Percentiles rank a stretch among this genome's conserved stretches.
These are phyloP conservation scores for Colletotrichum lentis DNA, from an alignment of 2,329 filamentous ascomycete species.

Conservation along the genomic window DNA sequence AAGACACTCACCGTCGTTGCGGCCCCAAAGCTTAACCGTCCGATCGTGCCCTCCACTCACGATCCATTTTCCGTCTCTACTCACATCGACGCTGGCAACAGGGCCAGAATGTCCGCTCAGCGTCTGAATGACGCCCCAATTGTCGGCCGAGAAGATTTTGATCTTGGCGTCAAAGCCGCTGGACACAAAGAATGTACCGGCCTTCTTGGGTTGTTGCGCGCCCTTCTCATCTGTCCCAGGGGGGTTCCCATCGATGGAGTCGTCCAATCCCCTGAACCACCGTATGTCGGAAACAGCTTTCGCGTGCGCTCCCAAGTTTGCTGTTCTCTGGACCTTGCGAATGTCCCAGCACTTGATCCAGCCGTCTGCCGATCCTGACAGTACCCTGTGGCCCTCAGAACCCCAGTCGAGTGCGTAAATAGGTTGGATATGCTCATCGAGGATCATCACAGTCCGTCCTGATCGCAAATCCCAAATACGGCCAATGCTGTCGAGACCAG, in stretches of 20 bases:
- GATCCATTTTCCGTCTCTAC: slow-evolving; percentile 87
- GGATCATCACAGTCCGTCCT: slow-evolving; percentile 92
- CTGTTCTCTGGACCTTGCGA: slow-evolving; percentile 82
- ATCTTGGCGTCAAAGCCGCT: slow-evolving; percentile 94
- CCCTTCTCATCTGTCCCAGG: slow-evolving; percentile 72
- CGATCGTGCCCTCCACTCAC: slow-evolving; percentile 93
- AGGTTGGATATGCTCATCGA: slow-evolving; percentile 84
- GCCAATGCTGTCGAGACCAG: slow-evolving; percentile 93
- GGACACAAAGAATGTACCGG: slow-evolving; percentile 89
- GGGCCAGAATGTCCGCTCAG: slow-evolving; percentile 91
- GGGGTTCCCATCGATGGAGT: slow-evolving; percentile 68
- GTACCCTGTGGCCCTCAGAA: slow-evolving; percentile 85
- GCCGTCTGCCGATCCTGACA: slow-evolving; percentile 92
- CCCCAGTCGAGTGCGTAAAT: slow-evolving; percentile 96
- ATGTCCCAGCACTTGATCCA: slow-evolving; percentile 99
- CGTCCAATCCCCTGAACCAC: slow-evolving; percentile 91
- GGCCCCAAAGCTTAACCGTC: slow-evolving; percentile 95
- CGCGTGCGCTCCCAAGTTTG: slow-evolving; percentile 87
- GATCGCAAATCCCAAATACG: slow-evolving; percentile 95
- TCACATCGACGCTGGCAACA: slow-evolving; percentile 89
- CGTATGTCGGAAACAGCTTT: slow-evolving; percentile 91
- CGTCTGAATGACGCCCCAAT: slow-evolving; percentile 90
- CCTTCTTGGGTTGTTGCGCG: slow-evolving; percentile 77
- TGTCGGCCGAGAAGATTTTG: slow-evolving; percentile 94
- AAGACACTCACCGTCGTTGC: slow-evolving; percentile 73